phyloP scores from a whole-genome alignment of 768 basidiomycete species.

The Russula abietina region DNA sequence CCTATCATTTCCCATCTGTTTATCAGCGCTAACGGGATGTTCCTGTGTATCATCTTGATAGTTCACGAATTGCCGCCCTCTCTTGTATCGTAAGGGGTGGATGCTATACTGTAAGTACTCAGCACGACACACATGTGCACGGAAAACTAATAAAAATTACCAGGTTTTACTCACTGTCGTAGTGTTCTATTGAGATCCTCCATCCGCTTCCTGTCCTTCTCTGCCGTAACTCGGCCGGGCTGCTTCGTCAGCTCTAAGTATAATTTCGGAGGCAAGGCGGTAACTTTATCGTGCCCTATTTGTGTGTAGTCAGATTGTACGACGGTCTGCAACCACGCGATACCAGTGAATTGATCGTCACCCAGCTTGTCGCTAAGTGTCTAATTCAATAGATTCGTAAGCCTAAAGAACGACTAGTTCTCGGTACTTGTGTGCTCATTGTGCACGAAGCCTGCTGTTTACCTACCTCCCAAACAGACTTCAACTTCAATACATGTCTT shows the following conservation, averaged over 20 bases:
- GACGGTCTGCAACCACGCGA: not conserved
- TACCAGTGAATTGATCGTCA: not conserved
- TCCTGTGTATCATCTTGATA: not conserved
- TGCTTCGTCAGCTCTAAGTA: conserved; percentile 19
- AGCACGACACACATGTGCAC: not conserved
- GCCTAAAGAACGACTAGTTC: not conserved
- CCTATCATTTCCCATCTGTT: too few relatives aligned
- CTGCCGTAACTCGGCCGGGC: conserved; percentile 7
- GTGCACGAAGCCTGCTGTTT: not conserved
- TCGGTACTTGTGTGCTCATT: not conserved
- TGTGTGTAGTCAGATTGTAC: conserved; percentile 14
- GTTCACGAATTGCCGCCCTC: not conserved
- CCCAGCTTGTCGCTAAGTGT: not conserved
- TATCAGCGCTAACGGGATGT: too few relatives aligned
- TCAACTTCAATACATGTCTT: too few relatives aligned
- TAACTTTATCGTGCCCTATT: conserved; percentile 10
- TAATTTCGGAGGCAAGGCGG: conserved; percentile 3
- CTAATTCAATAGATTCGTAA: conserved; percentile 6
- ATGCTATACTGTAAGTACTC: not conserved
- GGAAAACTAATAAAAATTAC: too few relatives aligned
- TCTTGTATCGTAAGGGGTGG: not conserved
- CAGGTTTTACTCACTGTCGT: not conserved
- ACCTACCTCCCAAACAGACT: conserved; percentile 13
- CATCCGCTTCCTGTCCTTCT: conserved; percentile 15
- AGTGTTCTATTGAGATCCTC: conserved; percentile 6